Percentiles rank a stretch among this genome's conserved stretches.
phyloP scores from a whole-genome alignment of 2,329 filamentous ascomycete genomes.

The Periconia digitata region DNA sequence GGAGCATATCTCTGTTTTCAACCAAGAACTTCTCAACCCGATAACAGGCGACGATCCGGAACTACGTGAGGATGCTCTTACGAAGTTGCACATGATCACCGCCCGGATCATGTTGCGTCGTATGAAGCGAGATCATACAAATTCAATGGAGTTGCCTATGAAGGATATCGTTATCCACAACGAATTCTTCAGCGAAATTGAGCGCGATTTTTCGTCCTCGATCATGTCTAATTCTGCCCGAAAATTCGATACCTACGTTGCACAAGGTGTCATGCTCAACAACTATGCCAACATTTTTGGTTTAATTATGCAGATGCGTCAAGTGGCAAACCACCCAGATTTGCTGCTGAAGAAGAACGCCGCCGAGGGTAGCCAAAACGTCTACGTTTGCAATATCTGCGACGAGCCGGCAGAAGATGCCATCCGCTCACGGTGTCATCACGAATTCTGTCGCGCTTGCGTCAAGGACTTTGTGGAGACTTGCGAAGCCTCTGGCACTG shows the following conservation, averaged over 20 bases:
- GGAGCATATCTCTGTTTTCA: slow-evolving; percentile 80
- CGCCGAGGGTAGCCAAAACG: slow-evolving; percentile 80
- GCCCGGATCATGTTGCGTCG: slow-evolving; percentile 94
- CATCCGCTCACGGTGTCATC: slow-evolving; percentile 86
- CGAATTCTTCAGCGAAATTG: slow-evolving; percentile 94
- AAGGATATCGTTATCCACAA: slow-evolving; percentile 92
- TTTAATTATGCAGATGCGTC: slow-evolving; percentile 98
- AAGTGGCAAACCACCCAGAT: slow-evolving; percentile 95
- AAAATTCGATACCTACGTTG: slow-evolving; percentile 93
- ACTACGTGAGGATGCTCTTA: slow-evolving; percentile 69
- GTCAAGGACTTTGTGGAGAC: slow-evolving; percentile 79
- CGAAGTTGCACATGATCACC: slow-evolving; percentile 83
- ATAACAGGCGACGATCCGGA: slow-evolving; percentile 51
- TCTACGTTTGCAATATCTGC: slow-evolving; percentile 90
- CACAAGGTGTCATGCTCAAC: slow-evolving; percentile 87
- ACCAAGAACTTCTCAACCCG: slow-evolving; percentile 91
- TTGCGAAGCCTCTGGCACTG: slow-evolving; percentile 63
- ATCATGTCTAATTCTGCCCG: slow-evolving; percentile 92
- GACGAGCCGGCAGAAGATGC: slow-evolving; percentile 96
- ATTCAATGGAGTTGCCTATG: slow-evolving; percentile 93
- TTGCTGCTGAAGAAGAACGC: slow-evolving; percentile 83
- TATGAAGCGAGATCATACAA: slow-evolving; percentile 88
- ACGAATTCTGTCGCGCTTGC: slow-evolving; percentile 86
- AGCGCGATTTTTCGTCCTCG: slow-evolving; percentile 91
- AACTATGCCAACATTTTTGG: slow-evolving; percentile 96